Evolutionary conservation across 345 rosid species (phyloP).

Genomic region (Diplotaxis tenuifolia): DNA sequence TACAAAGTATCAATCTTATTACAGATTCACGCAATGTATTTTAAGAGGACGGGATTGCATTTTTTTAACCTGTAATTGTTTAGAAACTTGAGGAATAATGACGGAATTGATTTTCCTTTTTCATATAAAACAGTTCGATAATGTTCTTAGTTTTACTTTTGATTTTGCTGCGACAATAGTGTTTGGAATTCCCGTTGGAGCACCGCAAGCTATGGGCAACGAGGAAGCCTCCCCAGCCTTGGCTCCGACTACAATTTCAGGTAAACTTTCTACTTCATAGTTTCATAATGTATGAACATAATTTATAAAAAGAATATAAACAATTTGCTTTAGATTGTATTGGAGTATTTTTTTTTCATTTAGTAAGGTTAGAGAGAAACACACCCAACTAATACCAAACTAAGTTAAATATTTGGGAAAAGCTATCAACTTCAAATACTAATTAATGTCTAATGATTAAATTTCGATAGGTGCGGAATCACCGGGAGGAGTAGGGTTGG

Average conservation of each 20-base stretch:
- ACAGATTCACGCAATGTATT: not conserved
- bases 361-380: not conserved
- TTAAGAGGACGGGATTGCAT: not conserved
- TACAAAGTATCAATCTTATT: not conserved
- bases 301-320: not conserved
- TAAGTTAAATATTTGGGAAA: not conserved
- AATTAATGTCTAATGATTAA: too few relatives aligned
- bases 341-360: not conserved
- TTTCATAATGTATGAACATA: not conserved
- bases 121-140: not conserved
- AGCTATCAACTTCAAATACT: not conserved
- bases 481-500: constrained; percentile 20
- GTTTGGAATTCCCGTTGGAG: constrained; percentile 34
- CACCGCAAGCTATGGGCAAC: constrained; percentile 23
- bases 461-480: constrained; percentile 23
- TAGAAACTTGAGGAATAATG: not conserved
- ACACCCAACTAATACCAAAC: not conserved
- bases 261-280: not conserved
- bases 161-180: constrained; percentile 9
- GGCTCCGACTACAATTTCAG: constrained; percentile 27
- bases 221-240: constrained; percentile 25
- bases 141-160: not conserved
- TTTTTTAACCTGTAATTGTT: not conserved
- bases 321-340: not conserved
- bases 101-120: not conserved